Evolutionary conservation across 257 asterid genomes (phyloP), one percentile per base, ranked within the genome.

Genomic region (Solanum ossicruentum): DNA sequence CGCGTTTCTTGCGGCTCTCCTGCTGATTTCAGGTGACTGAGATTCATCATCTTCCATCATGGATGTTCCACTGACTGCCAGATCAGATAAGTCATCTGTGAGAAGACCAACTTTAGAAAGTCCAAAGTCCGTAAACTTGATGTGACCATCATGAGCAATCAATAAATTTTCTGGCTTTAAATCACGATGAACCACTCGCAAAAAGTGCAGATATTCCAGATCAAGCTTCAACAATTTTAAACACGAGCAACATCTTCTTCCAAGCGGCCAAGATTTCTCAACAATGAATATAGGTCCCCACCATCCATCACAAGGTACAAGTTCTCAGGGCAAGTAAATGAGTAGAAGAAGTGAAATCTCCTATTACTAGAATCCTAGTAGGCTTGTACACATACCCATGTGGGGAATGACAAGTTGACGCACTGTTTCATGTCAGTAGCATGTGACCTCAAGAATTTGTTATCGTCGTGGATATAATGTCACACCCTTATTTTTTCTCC

Each of bases 241-340:
- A 97, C 95, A 69, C 98, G 98, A 85, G 98, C 93, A 82, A 97
- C 98, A 85, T 95, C 99, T 92, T 97, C 99, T 82, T 97, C 98
- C 84, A 97, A 90, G 93, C 98, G 94, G 80, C 99, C 97, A 45
- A 97, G 93, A 92, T 97, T 97, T 87, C 99, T 94, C 92, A 97
- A 91, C 77, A 97, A 89, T 20, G 98, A 97, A 88, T 97, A 97
- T 58, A 97, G 95, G 93, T 97, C 99, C 86, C 99, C 99, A 23
- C 99, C 99, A 86, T 97, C 99, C 98, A 97, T 97, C 72, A 97
- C 99, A 82, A 97, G 98, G 89, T 97, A 97, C 92, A 97, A 87
- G 90, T 97, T 97, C 70, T 97, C 98, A 41, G 98, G 97, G 84
- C 99, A 97, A 86, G 99, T 97, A 92, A 97, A 97, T 21, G 99